Evolutionary conservation across 495 filamentous ascomycete genomes (phyloP).

Genomic region (Aspergillus cristatus): DNA sequence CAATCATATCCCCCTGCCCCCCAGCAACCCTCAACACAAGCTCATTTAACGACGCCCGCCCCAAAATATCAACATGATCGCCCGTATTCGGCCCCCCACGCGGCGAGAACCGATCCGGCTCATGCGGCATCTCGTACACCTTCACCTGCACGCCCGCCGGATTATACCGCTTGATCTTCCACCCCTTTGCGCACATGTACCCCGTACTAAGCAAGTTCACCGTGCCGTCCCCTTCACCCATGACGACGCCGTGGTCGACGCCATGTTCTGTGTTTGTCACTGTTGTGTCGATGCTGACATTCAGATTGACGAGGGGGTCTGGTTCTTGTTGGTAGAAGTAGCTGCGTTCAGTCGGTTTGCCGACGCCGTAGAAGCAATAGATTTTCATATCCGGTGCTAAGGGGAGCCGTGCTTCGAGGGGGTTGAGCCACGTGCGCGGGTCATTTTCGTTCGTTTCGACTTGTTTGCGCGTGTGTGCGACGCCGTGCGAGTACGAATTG

Average conservation of each 20-base stretch:
- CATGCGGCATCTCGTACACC: slow-evolving; percentile 91
- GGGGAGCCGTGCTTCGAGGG: slow-evolving; percentile 81
- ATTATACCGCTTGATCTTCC: slow-evolving; percentile 86
- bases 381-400: slow-evolving; percentile 87
- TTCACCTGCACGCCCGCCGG: slow-evolving; percentile 73
- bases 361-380: slow-evolving; percentile 94
- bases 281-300: slow-evolving; percentile 88
- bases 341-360: slow-evolving; percentile 80
- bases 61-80: slow-evolving; percentile 95
- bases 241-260: slow-evolving; percentile 77
- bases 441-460: slow-evolving; percentile 82
- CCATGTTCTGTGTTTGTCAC: slow-evolving; percentile 47
- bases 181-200: slow-evolving; percentile 95
- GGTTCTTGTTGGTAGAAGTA: slow-evolving; percentile 82
- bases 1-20: slow-evolving; percentile 73
- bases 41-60: slow-evolving; percentile 81
- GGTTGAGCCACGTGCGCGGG: slow-evolving; percentile 86
- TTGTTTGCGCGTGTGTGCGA: slow-evolving; percentile 71
- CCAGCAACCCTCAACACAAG: slow-evolving; percentile 80
- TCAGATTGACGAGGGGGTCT: slow-evolving; percentile 54
- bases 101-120: slow-evolving; percentile 85
- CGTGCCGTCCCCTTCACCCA: slow-evolving; percentile 94
- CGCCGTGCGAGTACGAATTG: slow-evolving; percentile 74
- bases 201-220: slow-evolving; percentile 80
- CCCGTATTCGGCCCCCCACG: slow-evolving; percentile 90